These are phyloP conservation scores for Phytophthora fragariaefolia DNA, from an alignment of 352 stramenopile genomes.

Conservation along the genomic window DNA sequence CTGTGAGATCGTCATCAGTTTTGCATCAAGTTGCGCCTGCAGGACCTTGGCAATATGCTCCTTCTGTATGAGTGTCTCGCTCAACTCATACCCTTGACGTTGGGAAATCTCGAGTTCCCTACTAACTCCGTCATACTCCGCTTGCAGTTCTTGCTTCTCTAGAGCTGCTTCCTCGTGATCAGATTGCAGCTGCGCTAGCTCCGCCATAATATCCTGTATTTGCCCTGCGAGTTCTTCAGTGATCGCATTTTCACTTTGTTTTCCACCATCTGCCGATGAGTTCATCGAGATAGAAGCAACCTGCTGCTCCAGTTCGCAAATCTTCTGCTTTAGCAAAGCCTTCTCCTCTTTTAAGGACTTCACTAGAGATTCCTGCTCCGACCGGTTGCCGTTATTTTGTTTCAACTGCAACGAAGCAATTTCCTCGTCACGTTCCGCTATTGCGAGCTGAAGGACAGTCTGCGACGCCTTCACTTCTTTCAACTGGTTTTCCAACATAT, in stretches of 20 bases:
- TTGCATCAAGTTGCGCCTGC: slow-evolving; percentile 52
- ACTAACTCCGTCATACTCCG: slow-evolving; percentile 41
- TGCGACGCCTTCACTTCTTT: slow-evolving; percentile 26
- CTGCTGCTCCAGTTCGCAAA: slow-evolving; percentile 31
- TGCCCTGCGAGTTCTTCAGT: slow-evolving; percentile 35
- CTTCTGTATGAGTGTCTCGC: slow-evolving; percentile 44
- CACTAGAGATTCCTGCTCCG: slow-evolving; percentile 36
- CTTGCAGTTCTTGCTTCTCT: slow-evolving; percentile 45
- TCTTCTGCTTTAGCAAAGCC: slow-evolving; percentile 27
- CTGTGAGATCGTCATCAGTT: slow-evolving; percentile 53
- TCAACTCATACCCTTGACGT: slow-evolving; percentile 44
- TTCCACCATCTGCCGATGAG: not conserved
- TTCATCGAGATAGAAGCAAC: not conserved
- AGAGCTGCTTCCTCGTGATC: slow-evolving; percentile 37
- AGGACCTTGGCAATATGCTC: slow-evolving; percentile 51
- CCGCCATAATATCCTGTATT: slow-evolving; percentile 49
- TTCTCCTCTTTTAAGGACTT: slow-evolving; percentile 48
- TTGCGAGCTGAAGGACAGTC: slow-evolving; percentile 25
- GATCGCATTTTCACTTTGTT: slow-evolving; percentile 17
- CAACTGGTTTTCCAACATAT: slow-evolving; percentile 20
- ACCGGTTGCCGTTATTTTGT: not conserved
- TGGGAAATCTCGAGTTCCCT: slow-evolving; percentile 41
- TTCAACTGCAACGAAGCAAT: slow-evolving; percentile 23
- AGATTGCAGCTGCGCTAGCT: slow-evolving; percentile 41
- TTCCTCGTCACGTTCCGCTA: slow-evolving; percentile 34